Conservation (phyloP, 495 filamentous ascomycete species). For the Aspergillus funiculosus region DNA sequence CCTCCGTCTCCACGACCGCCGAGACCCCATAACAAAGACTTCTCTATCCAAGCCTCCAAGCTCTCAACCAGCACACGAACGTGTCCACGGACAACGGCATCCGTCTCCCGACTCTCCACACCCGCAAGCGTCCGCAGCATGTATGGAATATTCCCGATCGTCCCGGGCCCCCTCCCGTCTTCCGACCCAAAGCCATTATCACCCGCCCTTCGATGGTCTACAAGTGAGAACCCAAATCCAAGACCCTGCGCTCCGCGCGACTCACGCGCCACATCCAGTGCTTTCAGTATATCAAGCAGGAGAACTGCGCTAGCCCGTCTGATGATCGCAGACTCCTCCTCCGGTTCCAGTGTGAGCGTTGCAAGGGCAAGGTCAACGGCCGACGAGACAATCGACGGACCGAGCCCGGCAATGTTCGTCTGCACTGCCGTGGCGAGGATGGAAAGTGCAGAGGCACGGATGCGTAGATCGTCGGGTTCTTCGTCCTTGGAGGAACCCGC, state of each 20-base stretch:
- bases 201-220: constrained; percentile 19
- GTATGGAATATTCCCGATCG: constrained; percentile 51
- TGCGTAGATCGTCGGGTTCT: constrained; percentile 65
- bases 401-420: constrained; percentile 58
- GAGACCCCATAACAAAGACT: constrained; percentile 43
- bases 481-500: constrained; percentile 48
- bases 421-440: constrained; percentile 63
- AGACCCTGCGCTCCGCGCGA: constrained; percentile 38
- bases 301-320: constrained; percentile 66
- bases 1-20: constrained; percentile 21
- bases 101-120: constrained; percentile 61
- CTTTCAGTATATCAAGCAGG: constrained; percentile 59
- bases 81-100: constrained; percentile 69
- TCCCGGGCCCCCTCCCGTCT: constrained; percentile 16
- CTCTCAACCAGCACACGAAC: constrained; percentile 64
- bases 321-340: constrained; percentile 61
- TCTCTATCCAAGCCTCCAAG: constrained; percentile 64
- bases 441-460: constrained; percentile 72
- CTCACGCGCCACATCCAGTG: constrained; percentile 54
- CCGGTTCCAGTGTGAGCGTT: constrained; percentile 60
- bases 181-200: not conserved
- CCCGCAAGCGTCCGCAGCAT: constrained; percentile 60
- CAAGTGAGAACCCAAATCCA: constrained; percentile 56
- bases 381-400: constrained; percentile 45
- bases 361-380: constrained; percentile 62